Evolutionary conservation across 164 flowering plant genomes (phyloP).

Genomic region (Tetrastigma voinierianum): DNA sequence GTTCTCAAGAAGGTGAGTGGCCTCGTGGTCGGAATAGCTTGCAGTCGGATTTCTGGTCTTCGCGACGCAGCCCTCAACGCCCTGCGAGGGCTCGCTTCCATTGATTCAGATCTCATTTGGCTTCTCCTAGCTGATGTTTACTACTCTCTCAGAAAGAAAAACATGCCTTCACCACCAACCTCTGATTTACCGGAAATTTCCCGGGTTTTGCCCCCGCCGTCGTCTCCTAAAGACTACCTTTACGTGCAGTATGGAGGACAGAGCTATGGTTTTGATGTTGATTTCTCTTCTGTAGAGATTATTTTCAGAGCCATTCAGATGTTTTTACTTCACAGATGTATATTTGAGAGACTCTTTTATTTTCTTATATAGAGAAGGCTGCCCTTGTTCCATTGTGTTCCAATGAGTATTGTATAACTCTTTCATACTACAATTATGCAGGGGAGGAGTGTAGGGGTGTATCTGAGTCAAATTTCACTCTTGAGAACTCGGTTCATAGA

Average conservation of each 20-base stretch:
- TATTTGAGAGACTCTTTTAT: not conserved
- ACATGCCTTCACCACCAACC: constrained; percentile 53
- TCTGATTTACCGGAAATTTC: constrained; percentile 51
- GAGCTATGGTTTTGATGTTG: constrained; percentile 58
- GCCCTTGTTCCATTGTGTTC: too few relatives aligned
- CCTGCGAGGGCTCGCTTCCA: constrained; percentile 63
- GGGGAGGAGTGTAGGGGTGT: too few relatives aligned
- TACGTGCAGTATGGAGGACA: constrained; percentile 65
- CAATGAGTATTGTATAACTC: too few relatives aligned
- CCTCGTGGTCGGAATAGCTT: constrained; percentile 81
- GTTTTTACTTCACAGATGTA: constrained; percentile 21
- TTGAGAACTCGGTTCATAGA: too few relatives aligned
- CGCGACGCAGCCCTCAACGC: constrained; percentile 70
- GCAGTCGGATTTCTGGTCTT: constrained; percentile 68
- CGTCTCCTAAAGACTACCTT: constrained; percentile 46
- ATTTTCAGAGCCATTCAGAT: constrained; percentile 34
- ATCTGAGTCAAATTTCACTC: too few relatives aligned
- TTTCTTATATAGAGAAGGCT: too few relatives aligned
- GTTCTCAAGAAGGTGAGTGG: constrained; percentile 88
- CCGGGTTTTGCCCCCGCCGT: constrained; percentile 56
- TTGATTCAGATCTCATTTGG: constrained; percentile 95
- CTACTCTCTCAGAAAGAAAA: constrained; percentile 55
- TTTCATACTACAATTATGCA: too few relatives aligned
- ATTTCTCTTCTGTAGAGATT: constrained; percentile 39
- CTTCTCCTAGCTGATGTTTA: constrained; percentile 91